phyloP scores from a whole-genome alignment of 345 rosid species.

The Hibiscus mutabilis region DNA sequence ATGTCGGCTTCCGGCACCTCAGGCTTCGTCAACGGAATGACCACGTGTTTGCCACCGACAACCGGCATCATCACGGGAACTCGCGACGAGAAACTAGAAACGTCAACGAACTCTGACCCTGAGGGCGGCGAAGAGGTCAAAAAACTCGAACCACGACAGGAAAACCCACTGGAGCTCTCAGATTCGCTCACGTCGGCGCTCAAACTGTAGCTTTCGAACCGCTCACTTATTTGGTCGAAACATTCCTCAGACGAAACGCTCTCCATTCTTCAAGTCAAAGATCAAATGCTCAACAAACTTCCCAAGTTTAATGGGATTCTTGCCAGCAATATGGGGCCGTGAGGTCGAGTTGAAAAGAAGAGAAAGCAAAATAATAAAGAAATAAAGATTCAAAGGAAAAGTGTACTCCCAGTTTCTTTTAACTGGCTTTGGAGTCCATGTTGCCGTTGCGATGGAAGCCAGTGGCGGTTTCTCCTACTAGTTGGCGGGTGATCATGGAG shows the following conservation, averaged over 20 bases:
- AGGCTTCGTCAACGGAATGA: constrained; percentile 47
- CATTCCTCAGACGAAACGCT: constrained; percentile 64
- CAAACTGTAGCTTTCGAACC: constrained; percentile 81
- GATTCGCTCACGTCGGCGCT: constrained; percentile 98
- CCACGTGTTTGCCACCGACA: constrained; percentile 44
- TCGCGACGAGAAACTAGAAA: constrained; percentile 44
- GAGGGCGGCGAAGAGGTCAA: constrained; percentile 52
- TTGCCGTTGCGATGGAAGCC: background rate
- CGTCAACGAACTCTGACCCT: constrained; percentile 15
- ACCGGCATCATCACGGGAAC: constrained; percentile 43
- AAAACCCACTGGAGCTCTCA: constrained; percentile 73
- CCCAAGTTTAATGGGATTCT: background rate
- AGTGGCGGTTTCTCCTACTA: background rate
- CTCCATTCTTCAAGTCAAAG: constrained; percentile 34
- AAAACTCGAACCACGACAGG: constrained; percentile 56
- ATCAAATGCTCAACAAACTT: constrained; percentile 2
- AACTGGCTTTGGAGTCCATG: background rate
- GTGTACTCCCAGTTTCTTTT: background rate
- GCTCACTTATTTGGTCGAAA: constrained; percentile 53
- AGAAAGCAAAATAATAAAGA: background rate
- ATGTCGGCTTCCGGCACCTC: constrained; percentile 44
- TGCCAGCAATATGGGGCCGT: background rate
- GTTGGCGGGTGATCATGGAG: constrained; percentile 1
- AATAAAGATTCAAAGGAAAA: background rate
- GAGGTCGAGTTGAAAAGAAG: background rate